A percentile compares a stretch with the other conserved stretches of the same genome.
Evolutionary conservation across 495 filamentous ascomycete genomes (phyloP).

Genomic region (Saxophila tyrrhenica): DNA sequence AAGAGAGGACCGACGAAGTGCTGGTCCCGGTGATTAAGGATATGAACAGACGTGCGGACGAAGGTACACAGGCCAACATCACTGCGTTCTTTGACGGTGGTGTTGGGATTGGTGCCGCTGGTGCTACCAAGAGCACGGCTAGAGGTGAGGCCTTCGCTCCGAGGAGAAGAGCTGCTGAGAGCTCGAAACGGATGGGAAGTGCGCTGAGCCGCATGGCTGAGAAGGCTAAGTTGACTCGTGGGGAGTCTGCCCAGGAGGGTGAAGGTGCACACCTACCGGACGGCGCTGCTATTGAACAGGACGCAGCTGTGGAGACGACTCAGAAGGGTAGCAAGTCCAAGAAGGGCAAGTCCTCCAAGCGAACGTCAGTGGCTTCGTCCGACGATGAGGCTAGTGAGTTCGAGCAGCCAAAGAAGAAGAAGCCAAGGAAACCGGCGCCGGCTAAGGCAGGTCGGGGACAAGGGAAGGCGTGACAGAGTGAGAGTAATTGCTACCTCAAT

Average conservation of each 20-base stretch:
- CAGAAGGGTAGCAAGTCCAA: not conserved
- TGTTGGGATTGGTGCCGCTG: slow-evolving; percentile 39
- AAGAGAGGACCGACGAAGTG: slow-evolving; percentile 85
- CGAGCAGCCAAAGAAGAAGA: slow-evolving; percentile 7
- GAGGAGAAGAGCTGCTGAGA: slow-evolving; percentile 45
- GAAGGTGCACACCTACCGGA: not conserved
- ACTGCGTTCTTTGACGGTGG: slow-evolving; percentile 70
- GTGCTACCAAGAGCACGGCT: slow-evolving; percentile 15
- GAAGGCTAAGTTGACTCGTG: slow-evolving; percentile 34
- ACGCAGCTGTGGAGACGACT: not conserved
- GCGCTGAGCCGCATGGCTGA: slow-evolving; percentile 60
- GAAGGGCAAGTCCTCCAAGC: not conserved
- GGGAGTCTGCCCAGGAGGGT: not conserved
- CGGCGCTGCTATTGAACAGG: not conserved
- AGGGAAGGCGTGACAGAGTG: not conserved
- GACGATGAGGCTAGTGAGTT: slow-evolving; percentile 2
- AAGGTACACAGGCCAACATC: slow-evolving; percentile 93
- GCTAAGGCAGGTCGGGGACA: not conserved
- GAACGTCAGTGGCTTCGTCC: not conserved
- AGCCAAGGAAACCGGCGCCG: not conserved
- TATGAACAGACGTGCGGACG: slow-evolving; percentile 74
- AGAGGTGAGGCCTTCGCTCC: slow-evolving; percentile 64
- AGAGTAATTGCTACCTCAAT: not conserved
- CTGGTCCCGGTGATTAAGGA: slow-evolving; percentile 87
- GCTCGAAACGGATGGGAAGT: slow-evolving; percentile 71